Evolutionary conservation across 1,284 basidiomycete genomes (phyloP), one percentile per base, ranked within the genome.

Genomic region (Agroathelia rolfsii): DNA sequence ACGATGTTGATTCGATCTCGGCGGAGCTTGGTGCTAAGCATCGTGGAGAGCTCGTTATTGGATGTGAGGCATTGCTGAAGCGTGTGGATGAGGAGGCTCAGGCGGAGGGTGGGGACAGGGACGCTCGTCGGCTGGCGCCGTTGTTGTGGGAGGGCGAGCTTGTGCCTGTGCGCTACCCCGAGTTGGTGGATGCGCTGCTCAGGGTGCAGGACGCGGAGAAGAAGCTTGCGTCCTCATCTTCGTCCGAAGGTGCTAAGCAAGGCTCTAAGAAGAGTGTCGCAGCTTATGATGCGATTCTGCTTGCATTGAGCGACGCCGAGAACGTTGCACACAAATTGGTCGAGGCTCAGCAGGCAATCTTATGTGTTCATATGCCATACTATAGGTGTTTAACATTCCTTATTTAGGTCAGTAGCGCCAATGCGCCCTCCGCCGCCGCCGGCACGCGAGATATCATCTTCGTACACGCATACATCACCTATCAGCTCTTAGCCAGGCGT

Each of bases 111-210:
- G 59, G 59, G 37, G 62, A 57, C 24, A 55, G 56, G n/a, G 63
- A 56, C 22, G 67, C 64, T 48, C 69, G 65, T 44, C 72, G 64
- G 46, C 56, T 87, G 26, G 58, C 64, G 35, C 62, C 72, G 34
- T 57, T 94, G 29, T 48, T 65, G 4, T 97, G 92, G 84, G 86
- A 90, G 39, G 86, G 76, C 7, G 71, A 83, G 45, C 72, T 75
- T 3, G 76, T 97, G 6, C 88, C 90, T 11, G 70, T 96, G 28
- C 72, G 92, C 35, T 90, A 83, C 46, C 87, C 90, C 0, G 92
- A 98, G 59, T 62, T 98, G 31, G 89, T 96, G 31, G 85, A 86
- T 47, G 85, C 85, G 12, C 63, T 96, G 40, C 56, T 88, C 38
- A 81, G 76, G 45, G 84, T 94, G 3, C 85, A 92, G 48, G 74